Evolutionary conservation across 768 basidiomycete species (phyloP).

Genomic region (Hypholoma sublateritium): DNA sequence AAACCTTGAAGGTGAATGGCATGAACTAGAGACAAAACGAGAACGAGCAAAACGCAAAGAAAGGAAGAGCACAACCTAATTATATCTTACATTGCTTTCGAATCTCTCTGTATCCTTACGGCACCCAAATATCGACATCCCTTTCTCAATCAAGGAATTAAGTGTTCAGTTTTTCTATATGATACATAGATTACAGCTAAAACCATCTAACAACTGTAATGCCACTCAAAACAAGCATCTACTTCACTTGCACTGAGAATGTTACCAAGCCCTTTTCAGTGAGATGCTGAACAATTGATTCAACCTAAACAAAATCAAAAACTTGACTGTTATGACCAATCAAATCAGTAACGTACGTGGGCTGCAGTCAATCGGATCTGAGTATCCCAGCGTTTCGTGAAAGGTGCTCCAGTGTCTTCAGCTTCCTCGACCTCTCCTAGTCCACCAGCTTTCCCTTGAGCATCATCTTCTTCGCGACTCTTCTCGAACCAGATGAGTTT

Average conservation of each 20-base stretch:
- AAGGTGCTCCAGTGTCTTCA: constrained; percentile 85
- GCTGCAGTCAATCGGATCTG: constrained; percentile 88
- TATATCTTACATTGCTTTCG: constrained; percentile 7
- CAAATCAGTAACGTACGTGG: constrained; percentile 53
- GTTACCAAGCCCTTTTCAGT: constrained; percentile 69
- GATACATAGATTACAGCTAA: neutral
- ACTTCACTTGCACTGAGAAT: constrained; percentile 22
- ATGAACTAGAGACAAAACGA: constrained; percentile 93
- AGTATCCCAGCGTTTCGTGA: constrained; percentile 95
- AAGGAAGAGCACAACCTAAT: constrained; percentile 36
- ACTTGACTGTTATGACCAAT: neutral
- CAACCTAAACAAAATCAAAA: constrained; percentile 51
- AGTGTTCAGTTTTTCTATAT: neutral
- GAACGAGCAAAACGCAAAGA: constrained; percentile 81
- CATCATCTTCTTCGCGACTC: constrained; percentile 83
- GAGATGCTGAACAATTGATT: constrained; percentile 83
- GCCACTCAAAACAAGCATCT: neutral
- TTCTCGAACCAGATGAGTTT: constrained; percentile 93
- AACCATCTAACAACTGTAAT: neutral
- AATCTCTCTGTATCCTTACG: neutral
- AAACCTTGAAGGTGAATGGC: constrained; percentile 91
- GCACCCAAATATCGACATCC: neutral
- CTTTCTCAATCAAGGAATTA: neutral
- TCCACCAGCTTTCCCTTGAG: constrained; percentile 93
- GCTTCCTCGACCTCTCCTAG: constrained; percentile 86